phyloP scores from a whole-genome alignment of 1,284 basidiomycete genomes.

The Peniophora sp. region DNA sequence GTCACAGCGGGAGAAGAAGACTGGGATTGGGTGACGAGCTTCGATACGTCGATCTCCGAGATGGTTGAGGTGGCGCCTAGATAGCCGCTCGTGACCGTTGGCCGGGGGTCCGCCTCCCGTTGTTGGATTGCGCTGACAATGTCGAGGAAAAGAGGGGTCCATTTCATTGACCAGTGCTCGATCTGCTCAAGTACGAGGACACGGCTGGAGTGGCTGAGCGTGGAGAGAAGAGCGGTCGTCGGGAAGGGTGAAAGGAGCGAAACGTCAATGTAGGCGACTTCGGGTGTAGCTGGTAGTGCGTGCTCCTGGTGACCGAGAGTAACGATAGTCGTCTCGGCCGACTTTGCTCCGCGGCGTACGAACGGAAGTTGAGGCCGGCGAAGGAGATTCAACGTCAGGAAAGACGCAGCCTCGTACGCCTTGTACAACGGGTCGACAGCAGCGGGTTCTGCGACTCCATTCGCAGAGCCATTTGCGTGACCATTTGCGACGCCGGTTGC shows the following conservation, averaged over 20 bases:
- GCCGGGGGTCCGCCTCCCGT: constrained; percentile 37
- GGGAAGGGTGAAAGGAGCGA: constrained; percentile 74
- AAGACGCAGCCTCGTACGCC: constrained; percentile 55
- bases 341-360: constrained; percentile 32
- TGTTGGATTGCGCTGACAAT: constrained; percentile 70
- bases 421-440: constrained; percentile 19
- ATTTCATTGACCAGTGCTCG: constrained; percentile 72
- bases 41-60: constrained; percentile 35
- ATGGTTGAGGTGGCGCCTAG: constrained; percentile 45
- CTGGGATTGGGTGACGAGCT: constrained; percentile 37
- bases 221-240: constrained; percentile 51
- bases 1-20: constrained; percentile 21
- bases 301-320: constrained; percentile 62
- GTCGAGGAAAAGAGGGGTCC: constrained; percentile 85
- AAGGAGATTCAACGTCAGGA: constrained; percentile 54
- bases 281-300: background rate
- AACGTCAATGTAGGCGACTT: constrained; percentile 61
- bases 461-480: constrained; percentile 21
- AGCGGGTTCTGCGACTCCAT: constrained; percentile 13
- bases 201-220: constrained; percentile 59
- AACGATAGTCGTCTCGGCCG: constrained; percentile 64
- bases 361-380: constrained; percentile 56
- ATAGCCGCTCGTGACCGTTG: constrained; percentile 52
- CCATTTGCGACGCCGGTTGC: constrained; percentile 21
- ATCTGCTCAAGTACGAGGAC: constrained; percentile 86